Conservation (phyloP, 331 rosid species). For the Quercus phellos region DNA sequence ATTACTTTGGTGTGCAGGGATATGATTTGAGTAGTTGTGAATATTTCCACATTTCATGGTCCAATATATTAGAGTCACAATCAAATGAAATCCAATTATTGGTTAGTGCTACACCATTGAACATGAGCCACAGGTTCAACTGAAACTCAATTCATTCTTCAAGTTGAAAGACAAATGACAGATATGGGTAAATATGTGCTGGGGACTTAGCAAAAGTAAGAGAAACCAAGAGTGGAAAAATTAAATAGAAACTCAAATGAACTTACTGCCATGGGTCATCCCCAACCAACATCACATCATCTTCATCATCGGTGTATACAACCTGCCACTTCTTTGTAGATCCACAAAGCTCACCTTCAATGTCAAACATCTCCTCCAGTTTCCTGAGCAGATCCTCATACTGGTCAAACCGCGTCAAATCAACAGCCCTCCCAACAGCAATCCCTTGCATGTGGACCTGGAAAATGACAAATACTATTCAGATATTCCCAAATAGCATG, state of each 20-base stretch:
- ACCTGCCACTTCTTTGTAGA: conserved; percentile 82
- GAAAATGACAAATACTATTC: conserved; percentile 2
- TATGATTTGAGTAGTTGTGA: background rate
- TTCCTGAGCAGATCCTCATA: conserved; percentile 72
- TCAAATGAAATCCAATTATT: background rate
- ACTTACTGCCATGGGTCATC: conserved; percentile 99
- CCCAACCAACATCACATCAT: conserved; percentile 97
- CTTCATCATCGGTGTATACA: conserved; percentile 93
- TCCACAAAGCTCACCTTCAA: conserved; percentile 73
- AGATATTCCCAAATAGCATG: conserved; percentile 19
- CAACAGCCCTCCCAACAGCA: conserved; percentile 97
- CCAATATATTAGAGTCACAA: background rate
- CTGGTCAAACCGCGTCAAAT: conserved; percentile 68
- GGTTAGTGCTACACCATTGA: background rate
- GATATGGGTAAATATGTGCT: background rate
- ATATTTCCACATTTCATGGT: background rate
- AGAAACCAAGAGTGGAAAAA: background rate
- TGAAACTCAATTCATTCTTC: background rate
- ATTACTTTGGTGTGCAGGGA: background rate
- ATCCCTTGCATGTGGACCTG: conserved; percentile 99
- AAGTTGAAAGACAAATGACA: background rate
- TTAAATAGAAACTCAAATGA: conserved; percentile 13
- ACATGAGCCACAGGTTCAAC: background rate
- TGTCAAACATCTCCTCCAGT: conserved; percentile 92
- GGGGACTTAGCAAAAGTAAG: background rate